Percentiles rank a stretch among this genome's conserved stretches.
These are phyloP conservation scores for Hypoxylon sp. DNA, from an alignment of 2,329 filamentous ascomycete species.

Conservation along the genomic window DNA sequence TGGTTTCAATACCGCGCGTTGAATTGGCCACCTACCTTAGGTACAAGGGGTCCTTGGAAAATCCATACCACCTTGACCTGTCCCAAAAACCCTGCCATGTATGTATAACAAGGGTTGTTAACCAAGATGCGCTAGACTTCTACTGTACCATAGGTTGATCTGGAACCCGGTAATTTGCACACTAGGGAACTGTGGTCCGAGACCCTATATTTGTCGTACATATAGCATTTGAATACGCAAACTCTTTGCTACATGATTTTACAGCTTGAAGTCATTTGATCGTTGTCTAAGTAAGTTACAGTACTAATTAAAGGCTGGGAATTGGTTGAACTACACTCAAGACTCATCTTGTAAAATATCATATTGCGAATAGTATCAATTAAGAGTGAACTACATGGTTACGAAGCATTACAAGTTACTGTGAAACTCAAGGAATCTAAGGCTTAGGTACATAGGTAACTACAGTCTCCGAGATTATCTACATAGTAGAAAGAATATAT, in stretches of 20 bases:
- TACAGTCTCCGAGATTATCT: not conserved
- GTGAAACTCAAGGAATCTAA: not conserved
- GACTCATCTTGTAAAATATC: not conserved
- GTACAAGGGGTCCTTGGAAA: constrained; percentile 20
- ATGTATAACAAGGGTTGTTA: not conserved
- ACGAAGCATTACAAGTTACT: not conserved
- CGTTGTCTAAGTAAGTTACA: too few relatives aligned
- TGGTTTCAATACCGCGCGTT: not conserved
- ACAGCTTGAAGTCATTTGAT: not conserved
- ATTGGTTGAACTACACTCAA: not conserved
- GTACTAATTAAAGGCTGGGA: not conserved
- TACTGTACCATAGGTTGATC: not conserved
- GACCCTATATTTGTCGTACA: not conserved
- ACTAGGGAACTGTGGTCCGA: not conserved
- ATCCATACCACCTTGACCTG: not conserved
- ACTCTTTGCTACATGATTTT: not conserved
- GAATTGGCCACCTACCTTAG: constrained; percentile 1
- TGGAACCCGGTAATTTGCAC: not conserved
- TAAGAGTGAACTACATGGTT: too few relatives aligned
- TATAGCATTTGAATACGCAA: not conserved
- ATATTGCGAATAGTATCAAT: not conserved
- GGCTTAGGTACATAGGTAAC: not conserved
- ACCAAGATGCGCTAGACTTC: not conserved
- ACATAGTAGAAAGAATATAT: not conserved
- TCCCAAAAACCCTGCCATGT: not conserved